Evolutionary conservation across 768 basidiomycete species (phyloP), one percentile per base, ranked within the genome.

Genomic region (Auricularia auricula-judae): DNA sequence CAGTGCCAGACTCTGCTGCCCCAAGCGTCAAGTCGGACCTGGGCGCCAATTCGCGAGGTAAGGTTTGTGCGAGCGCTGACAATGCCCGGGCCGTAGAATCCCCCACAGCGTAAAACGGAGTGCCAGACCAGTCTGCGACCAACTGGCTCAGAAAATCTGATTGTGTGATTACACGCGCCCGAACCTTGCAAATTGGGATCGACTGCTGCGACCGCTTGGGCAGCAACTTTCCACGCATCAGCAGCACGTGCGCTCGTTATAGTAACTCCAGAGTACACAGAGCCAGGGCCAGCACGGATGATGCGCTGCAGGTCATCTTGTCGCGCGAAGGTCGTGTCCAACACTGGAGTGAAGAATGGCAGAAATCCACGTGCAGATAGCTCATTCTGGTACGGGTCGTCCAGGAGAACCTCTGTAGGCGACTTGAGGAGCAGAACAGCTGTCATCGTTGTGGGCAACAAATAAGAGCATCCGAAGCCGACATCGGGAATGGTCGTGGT

Each of bases 91-190:
- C 83, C 1, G 91, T 93, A 3, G 81, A 78, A 23, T 81, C 76
- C 0, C 92, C 92, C 5, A 94, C 89, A 35, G 83, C 88, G 67
- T 91, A 93, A 76, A 93, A 93, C 3, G 89, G 87, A 3, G 83
- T 72, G 3, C 72, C 65, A 1, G 73, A 72, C 90, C 89, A 91
- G 58, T 72, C 74, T 39, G 67, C 77, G 29, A 29, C 29, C 29
- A 29, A 29, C 29, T 29, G 29, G 29, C 29, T 29, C 29, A 29
- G 29, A 29, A 29, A 29, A 29, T 29, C 29, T 29, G 29, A 80
- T 65, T 54, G 23, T 33, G 67, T 36, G 56, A 65, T 53, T 65
- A 66, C 39, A 56, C 16, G 29, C 54, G 63, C 66, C 62, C 62
- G 54, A 43, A 62, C 43, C 36, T 51, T 23, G 56, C 3, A 63